Evolutionary conservation across 305 asterid genomes (phyloP), one percentile per base, ranked within the genome.

Genomic region (Fraxinus dipetala): DNA sequence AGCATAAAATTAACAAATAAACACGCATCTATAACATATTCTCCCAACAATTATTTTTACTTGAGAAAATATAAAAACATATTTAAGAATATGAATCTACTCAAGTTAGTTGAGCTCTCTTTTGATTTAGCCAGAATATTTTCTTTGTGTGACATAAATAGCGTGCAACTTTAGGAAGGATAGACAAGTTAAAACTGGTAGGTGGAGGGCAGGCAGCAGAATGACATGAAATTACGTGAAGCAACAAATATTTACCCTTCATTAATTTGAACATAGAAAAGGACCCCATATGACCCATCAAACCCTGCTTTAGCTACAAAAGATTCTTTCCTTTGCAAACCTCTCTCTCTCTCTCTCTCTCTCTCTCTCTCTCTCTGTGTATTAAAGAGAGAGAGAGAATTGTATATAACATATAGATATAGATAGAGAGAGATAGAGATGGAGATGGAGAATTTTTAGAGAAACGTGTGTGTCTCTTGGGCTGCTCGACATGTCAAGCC

Each of bases 401-500:
- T 32, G 4, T 4, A 32, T 32, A 18, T 18, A 13, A 5, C 14
- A 56, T 5, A 18, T 6, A 7, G 8, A 59, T 59, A 20, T 6
- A 59, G 28, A 2, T n/a, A 59, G 11, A 63, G 31, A 63, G 7
- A 10, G 30, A 7, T 30, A 0, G 72, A 3, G 72, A 2, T 2
- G n/a, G 61, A 31, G 72, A n/a, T 24, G 77, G 63, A 81, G 87
- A 89, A 85, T 89, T 75, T 89, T 82, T 86, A 67, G 93, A 87
- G 80, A 90, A 86, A 82, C 85, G 89, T 87, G 88, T 76, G 90
- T 81, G 87, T 78, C 90, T 82, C 80, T 85, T 87, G 90, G 82
- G 84, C 80, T 38, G 83, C 83, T 85, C 78, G 88, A 87, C 91
- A 88, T 77, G 35, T 85, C 82, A 36, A 74, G 85, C 77, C 85